Evolutionary conservation across 805 yeast species (phyloP), one percentile per base, ranked within the genome.

Genomic region (Wickerhamiella azyma): DNA sequence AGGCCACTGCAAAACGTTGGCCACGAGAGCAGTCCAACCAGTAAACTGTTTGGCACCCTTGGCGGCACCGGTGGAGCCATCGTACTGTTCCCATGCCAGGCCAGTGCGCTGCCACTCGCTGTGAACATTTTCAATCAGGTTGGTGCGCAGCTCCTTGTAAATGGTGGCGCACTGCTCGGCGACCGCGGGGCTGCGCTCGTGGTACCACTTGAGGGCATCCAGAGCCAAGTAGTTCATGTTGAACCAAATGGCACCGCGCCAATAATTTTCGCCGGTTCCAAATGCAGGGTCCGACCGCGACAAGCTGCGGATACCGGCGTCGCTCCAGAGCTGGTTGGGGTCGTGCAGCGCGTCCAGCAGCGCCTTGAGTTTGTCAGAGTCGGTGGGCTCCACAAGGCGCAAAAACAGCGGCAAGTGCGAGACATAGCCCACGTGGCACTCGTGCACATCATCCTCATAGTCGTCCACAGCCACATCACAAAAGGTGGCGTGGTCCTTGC

Each of bases 201-300:
- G 60, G 57, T 88, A 89, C 59, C 76, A 65, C 28, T 67, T 61
- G 50, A 92, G 66, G 4, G 83, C 72, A 45, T 85, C 92, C 37
- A 92, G 66, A 4, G 79, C 68, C 61, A 92, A 66, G 58, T 85
- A 89, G 66, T 92, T 92, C 57, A 92, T 82, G 60, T 86, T 83
- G 54, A 86, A 69, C 97, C 97, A 92, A 24, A 92, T 71, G 16
- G 94, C 85, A 1, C 96, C 92, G 52, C 95, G 74, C 98, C 98
- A 92, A 66, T 92, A 92, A 62, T 89, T 79, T 58, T 92, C 98
- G 7, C 72, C 89, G 0, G 79, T 74, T 46, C 81, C 81, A 64
- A 81, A 92, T 48, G 58, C 65, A 17, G 66, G 66, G 55, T 83
- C 88, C 5, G 69, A 54, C 55, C 76, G 77, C 0, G 95, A 82